Base-by-base conservation (phyloP, 2,329 filamentous ascomycete species). In the Alternaria sp. region DNA sequence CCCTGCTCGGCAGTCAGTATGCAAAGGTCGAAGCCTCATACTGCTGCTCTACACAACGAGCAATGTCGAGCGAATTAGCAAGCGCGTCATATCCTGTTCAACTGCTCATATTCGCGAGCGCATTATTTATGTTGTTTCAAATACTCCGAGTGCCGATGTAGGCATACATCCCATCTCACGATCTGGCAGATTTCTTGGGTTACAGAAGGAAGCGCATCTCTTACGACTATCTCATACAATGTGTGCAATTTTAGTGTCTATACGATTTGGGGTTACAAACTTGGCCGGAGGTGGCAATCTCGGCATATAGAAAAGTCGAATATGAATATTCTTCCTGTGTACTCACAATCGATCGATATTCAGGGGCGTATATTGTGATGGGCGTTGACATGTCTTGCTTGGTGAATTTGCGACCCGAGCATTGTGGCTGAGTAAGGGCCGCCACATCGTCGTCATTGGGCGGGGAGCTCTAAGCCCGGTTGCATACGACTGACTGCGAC, bases 181-280 rank as follows among this genome's bases (percentile, higher is more conserved):
- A 59, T 51, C 40, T 46, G n/a, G 13, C 54, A 52, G 56, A 58
- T 59, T 28, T 40, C 32, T 52, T 58, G 54, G 49, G 43, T 65
- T 62, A 64, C 56, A 62, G 63, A 50, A 57, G 47, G 54, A 62
- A 12, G 58, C 47, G 36, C 44, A 56, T 49, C 44, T 45, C 44
- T 47, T 55, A 32, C 26, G 61, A 67, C 62, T 67, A 66, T 69
- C 62, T 60, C 59, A 64, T 72, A 66, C 72, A 70, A 50, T 61
- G 59, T 66, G 61, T 64, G 59, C 56, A 59, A 63, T 65, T 50
- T 62, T 73, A 71, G 69, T 71, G 68, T 75, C 61, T 73, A 73
- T 71, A 72, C 63, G 66, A 36, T 55, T 19, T 65, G 64, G 70
- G 52, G 58, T 49, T 59, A 61, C 51, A 49, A 28, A 28, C 30